Percentiles rank a stretch among this genome's conserved stretches.
Evolutionary conservation across 2,329 filamentous ascomycete genomes (phyloP).

Genomic region (Penicillium sp.): DNA sequence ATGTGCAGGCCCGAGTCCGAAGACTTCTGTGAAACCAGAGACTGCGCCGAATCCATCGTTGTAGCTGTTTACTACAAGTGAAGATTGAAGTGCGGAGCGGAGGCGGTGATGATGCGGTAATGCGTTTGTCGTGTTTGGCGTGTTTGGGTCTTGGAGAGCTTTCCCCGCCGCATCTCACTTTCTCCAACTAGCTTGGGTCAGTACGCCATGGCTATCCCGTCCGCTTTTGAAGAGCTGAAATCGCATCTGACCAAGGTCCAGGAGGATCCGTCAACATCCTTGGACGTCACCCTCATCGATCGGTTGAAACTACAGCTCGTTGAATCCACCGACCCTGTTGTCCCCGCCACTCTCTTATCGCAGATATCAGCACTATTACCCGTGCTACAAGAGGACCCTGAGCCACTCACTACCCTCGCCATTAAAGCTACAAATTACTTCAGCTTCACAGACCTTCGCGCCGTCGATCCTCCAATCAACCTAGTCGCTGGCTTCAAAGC

Average conservation of each 20-base stretch:
- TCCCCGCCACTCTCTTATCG: conserved; percentile 41
- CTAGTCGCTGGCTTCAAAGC: conserved; percentile 55
- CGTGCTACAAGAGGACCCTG: conserved; percentile 57
- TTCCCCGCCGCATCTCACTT: conserved; percentile 23
- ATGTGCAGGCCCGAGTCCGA: conserved; percentile 74
- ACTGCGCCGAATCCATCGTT: conserved; percentile 55
- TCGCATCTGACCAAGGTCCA: conserved; percentile 47
- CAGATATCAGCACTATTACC: conserved; percentile 53
- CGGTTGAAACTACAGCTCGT: conserved; percentile 48
- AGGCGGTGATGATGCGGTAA: conserved; percentile 15
- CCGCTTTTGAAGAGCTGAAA: conserved; percentile 36
- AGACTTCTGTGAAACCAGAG: conserved; percentile 65
- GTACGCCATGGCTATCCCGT: conserved; percentile 34
- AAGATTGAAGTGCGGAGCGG: conserved; percentile 2
- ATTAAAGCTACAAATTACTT: conserved; percentile 50
- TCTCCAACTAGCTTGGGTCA: background rate
- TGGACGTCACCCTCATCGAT: conserved; percentile 52
- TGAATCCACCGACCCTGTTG: conserved; percentile 32
- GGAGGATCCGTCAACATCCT: conserved; percentile 42
- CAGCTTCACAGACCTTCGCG: conserved; percentile 50
- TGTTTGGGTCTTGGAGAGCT: conserved; percentile 8
- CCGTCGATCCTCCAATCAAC: conserved; percentile 50
- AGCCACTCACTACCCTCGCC: conserved; percentile 54
- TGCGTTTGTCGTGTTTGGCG: conserved; percentile 33
- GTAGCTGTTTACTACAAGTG: conserved; percentile 12